Conservation (phyloP, 805 yeast species). For the Ogataea zsoltii region DNA sequence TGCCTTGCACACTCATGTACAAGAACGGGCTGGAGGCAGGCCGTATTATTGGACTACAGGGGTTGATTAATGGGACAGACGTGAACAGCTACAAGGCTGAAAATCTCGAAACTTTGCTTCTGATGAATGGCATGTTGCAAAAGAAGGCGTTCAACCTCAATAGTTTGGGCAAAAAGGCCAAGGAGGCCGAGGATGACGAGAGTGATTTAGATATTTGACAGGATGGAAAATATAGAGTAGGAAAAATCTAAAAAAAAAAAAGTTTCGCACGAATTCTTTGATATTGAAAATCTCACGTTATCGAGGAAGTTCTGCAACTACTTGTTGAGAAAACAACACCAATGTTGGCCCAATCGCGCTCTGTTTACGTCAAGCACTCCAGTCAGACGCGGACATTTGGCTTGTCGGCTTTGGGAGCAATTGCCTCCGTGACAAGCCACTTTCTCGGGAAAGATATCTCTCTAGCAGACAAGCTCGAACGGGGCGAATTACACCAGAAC, state of each 20-base stretch:
- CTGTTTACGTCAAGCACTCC: not conserved
- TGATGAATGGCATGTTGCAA: constrained; percentile 34
- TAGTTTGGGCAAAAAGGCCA: not conserved
- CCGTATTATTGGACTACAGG: constrained; percentile 69
- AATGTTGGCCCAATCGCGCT: not conserved
- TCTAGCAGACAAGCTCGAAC: constrained; percentile 62
- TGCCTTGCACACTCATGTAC: constrained; percentile 71
- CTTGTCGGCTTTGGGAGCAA: constrained; percentile 19
- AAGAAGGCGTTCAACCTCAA: constrained; percentile 36
- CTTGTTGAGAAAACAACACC: too few relatives aligned
- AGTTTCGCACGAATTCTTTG: too few relatives aligned
- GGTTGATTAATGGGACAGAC: constrained; percentile 44
- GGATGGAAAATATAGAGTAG: not conserved
- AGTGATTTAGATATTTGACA: constrained; percentile 30
- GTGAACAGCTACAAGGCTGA: constrained; percentile 47
- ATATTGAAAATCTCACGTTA: too few relatives aligned
- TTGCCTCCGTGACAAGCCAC: constrained; percentile 14
- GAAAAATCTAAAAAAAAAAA: not conserved
- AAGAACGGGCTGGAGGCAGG: constrained; percentile 57
- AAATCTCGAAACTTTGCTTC: constrained; percentile 48
- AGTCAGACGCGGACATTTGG: constrained; percentile 12
- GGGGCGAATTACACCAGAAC: constrained; percentile 45
- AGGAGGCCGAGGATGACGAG: constrained; percentile 33
- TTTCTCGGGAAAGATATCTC: constrained; percentile 42
- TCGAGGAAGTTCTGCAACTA: too few relatives aligned